Evolutionary conservation across 1,139 yeast genomes (phyloP), one percentile per base, ranked within the genome.

Genomic region (Saccharomyces hybrid): DNA sequence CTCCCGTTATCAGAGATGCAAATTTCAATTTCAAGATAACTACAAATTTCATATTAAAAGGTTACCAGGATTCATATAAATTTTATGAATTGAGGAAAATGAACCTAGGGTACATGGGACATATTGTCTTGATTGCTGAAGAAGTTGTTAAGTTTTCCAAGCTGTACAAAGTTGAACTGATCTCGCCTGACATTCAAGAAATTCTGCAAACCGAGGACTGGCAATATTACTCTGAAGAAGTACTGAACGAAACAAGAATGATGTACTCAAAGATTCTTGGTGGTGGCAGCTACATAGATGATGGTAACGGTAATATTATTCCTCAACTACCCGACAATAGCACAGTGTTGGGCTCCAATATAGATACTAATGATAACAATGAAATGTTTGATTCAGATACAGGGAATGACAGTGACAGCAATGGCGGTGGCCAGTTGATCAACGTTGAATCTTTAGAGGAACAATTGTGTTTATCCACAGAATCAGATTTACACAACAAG

Each of bases 21-120:
- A 50, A 46, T 14, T 50, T 52, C 26, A 85, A 84, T 54, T 79
- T 83, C 61, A 95, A 91, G 47, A 78, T 83, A 51, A 85, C 95
- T 56, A 88, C 93, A 26, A 81, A 83, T 63, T 79, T 85, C 54
- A 90, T 93, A 55, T 81, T 91, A 53, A 82, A 84, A 56, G 98
- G 98, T 7, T 96, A 93, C 69, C 75, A 78, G 60, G 76, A 80
- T 57, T 90, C 97, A 62, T 81, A 82, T 55, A 82, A 82, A 55
- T 87, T 87, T 69, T 74, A 71, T 57, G 87, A 83, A 67, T 73
- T 73, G 56, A 81, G 83, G 54, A 86, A 88, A 1, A 78, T 88
- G 59, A 80, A 97, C 61, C 76, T 91, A 57, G 99, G 99, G 1
- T 95, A 87, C 70, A 95, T 93, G 96, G 99, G 99, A 29, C 99